Conservation (phyloP, 495 filamentous ascomycete genomes). For the Penicillium cataractarum region DNA sequence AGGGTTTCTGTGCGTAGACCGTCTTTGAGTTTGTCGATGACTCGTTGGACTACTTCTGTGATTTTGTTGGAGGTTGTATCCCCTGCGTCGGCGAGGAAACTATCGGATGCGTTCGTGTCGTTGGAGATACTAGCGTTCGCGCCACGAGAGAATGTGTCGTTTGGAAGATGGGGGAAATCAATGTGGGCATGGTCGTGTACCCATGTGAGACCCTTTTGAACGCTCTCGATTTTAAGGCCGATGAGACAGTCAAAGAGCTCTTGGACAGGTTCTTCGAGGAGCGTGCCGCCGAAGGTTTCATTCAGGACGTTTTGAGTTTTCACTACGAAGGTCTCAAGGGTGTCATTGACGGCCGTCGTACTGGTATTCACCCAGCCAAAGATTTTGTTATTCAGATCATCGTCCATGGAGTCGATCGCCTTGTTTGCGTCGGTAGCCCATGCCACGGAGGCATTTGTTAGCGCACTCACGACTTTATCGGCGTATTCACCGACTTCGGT, state of each 20-base stretch:
- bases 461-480: conserved; percentile 69
- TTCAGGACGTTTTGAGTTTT: conserved; percentile 73
- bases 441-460: conserved; percentile 71
- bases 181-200: conserved; percentile 83
- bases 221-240: conserved; percentile 70
- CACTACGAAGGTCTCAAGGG: conserved; percentile 78
- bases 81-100: conserved; percentile 75
- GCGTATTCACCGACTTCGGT: conserved; percentile 81
- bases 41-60: conserved; percentile 68
- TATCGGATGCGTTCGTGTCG: conserved; percentile 53
- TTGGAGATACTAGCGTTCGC: conserved; percentile 63
- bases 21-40: conserved; percentile 63
- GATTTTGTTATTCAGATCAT: conserved; percentile 78
- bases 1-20: conserved; percentile 74
- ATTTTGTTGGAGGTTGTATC: conserved; percentile 76
- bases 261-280: conserved; percentile 71
- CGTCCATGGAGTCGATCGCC: conserved; percentile 67
- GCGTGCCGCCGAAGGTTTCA: conserved; percentile 75
- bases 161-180: conserved; percentile 73
- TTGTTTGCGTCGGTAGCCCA: conserved; percentile 81
- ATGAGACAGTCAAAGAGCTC: conserved; percentile 78
- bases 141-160: conserved; percentile 83
- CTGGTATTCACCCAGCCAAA: conserved; percentile 88
- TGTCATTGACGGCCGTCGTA: conserved; percentile 79
- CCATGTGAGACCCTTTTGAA: conserved; percentile 89